Evolutionary conservation across 179 eudicot species (phyloP).

Genomic region (Vitellaria paradoxa): DNA sequence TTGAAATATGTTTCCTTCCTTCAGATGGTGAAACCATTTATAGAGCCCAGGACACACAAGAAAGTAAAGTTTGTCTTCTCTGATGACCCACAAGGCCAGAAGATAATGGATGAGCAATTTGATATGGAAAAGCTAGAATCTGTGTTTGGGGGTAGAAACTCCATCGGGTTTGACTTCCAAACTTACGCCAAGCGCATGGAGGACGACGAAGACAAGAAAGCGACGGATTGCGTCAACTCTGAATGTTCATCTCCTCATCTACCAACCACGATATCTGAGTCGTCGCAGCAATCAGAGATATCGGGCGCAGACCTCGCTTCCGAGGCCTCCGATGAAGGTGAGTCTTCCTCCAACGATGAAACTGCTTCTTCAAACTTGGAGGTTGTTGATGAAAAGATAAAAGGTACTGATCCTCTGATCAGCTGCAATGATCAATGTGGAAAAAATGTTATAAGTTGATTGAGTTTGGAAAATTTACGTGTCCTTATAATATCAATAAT

Average conservation of each 20-base stretch:
- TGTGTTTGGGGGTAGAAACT: constrained; percentile 36
- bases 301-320: not conserved
- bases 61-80: constrained; percentile 42
- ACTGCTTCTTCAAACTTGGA: constrained; percentile 3
- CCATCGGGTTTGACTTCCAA: constrained; percentile 21
- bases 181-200: constrained; percentile 33
- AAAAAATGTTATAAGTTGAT: too few relatives aligned
- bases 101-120: constrained; percentile 38
- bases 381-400: constrained; percentile 14
- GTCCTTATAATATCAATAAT: too few relatives aligned
- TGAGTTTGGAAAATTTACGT: too few relatives aligned
- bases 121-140: constrained; percentile 37
- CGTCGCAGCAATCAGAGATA: constrained; percentile 2
- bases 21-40: constrained; percentile 46
- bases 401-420: not conserved
- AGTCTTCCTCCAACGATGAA: constrained; percentile 1
- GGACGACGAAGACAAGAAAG: constrained; percentile 28
- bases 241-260: constrained; percentile 5
- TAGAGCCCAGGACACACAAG: constrained; percentile 41
- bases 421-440: constrained; percentile 4
- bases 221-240: not conserved
- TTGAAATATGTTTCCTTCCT: constrained; percentile 9
- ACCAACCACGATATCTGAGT: not conserved
- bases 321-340: constrained; percentile 10
- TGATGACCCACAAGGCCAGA: constrained; percentile 29